Percentiles rank a stretch among this genome's conserved stretches.
phyloP scores from a whole-genome alignment of 2,329 filamentous ascomycete species.

The Aspergillus amoenus region DNA sequence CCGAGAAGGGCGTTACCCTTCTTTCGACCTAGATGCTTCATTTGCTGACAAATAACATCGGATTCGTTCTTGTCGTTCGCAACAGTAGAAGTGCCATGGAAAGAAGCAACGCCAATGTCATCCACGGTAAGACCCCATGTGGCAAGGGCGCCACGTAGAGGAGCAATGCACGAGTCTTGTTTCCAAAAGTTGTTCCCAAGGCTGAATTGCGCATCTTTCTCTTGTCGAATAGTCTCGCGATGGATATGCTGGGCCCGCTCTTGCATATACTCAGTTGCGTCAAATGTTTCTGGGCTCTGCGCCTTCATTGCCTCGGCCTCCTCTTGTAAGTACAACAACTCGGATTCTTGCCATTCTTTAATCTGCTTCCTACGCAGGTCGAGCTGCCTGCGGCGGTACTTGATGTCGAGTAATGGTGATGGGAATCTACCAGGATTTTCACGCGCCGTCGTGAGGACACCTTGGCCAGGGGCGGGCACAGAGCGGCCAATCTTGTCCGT shows the following conservation, averaged over 20 bases:
- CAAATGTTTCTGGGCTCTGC: slow-evolving; percentile 67
- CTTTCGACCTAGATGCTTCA: slow-evolving; percentile 88
- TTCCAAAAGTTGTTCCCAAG: slow-evolving; percentile 99
- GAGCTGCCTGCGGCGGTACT: slow-evolving; percentile 93
- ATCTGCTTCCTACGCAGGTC: slow-evolving; percentile 92
- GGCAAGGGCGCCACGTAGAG: slow-evolving; percentile 89
- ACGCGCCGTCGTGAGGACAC: slow-evolving; percentile 92
- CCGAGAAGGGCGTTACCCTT: slow-evolving; percentile 96
- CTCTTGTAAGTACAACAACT: slow-evolving; percentile 88
- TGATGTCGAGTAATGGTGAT: slow-evolving; percentile 93
- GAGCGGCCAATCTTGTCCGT: slow-evolving; percentile 99
- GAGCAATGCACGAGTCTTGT: slow-evolving; percentile 87
- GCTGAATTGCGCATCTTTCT: slow-evolving; percentile 88
- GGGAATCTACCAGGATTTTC: slow-evolving; percentile 90
- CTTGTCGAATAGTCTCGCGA: slow-evolving; percentile 81
- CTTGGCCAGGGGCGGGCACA: slow-evolving; percentile 92
- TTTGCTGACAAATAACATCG: slow-evolving; percentile 92
- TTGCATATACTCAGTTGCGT: slow-evolving; percentile 80
- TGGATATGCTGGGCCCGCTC: slow-evolving; percentile 86
- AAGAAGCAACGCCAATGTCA: slow-evolving; percentile 90
- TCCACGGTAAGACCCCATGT: slow-evolving; percentile 98
- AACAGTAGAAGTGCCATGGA: slow-evolving; percentile 98
- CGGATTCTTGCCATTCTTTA: slow-evolving; percentile 93
- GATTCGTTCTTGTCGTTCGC: slow-evolving; percentile 99
- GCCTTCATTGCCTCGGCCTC: slow-evolving; percentile 90